A percentile compares a stretch with the other conserved stretches of the same genome.
Conservation (phyloP, 2,329 filamentous ascomycete genomes). For the Pestalotiopsis sp. region DNA sequence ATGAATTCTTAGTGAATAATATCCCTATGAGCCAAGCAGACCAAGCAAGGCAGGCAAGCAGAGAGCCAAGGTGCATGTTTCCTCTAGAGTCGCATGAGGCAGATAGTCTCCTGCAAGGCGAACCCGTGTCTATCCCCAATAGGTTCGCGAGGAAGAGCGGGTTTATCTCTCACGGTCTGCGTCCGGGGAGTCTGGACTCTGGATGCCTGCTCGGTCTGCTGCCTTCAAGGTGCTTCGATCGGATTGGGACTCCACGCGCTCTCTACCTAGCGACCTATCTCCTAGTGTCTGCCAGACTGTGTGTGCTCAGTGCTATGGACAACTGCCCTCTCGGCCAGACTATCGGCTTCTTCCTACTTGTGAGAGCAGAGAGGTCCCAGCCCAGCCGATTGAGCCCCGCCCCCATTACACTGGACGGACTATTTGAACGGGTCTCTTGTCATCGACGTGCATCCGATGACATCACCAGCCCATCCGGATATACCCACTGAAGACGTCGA, state of each 20-base stretch:
- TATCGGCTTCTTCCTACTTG: background rate
- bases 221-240: background rate
- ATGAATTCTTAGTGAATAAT: background rate
- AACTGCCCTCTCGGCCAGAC: slow-evolving; percentile 14
- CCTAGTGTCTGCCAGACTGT: background rate
- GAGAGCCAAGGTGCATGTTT: background rate
- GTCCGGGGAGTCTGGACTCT: background rate
- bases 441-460: slow-evolving; percentile 15
- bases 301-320: background rate
- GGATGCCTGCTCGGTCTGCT: background rate
- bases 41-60: background rate
- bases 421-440: slow-evolving; percentile 7
- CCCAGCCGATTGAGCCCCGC: background rate
- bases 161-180: background rate
- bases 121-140: background rate
- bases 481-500: slow-evolving; percentile 9
- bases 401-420: background rate
- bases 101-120: background rate
- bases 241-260: background rate
- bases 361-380: background rate
- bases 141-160: no score
- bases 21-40: background rate
- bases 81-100: background rate
- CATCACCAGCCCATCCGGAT: slow-evolving; percentile 10
- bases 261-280: background rate